A percentile compares a stretch with the other conserved stretches of the same genome.
These are phyloP conservation scores for Wallacemonas rigidus DNA, from an alignment of 208 protist genomes.

Conservation along the genomic window DNA sequence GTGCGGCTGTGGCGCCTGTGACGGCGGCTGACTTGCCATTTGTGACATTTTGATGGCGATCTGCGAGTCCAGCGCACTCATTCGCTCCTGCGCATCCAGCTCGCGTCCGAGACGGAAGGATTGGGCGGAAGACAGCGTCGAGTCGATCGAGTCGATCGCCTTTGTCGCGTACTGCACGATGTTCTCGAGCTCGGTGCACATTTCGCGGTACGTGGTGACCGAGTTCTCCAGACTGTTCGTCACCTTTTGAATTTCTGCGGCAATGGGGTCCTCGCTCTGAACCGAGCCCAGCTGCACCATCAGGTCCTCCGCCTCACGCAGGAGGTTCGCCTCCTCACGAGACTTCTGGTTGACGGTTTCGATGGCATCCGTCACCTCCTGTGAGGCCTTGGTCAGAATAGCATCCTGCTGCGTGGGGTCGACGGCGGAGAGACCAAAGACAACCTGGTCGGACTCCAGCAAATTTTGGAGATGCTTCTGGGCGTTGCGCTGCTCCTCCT, in stretches of 20 bases:
- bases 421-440: conserved; percentile 67
- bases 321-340: conserved; percentile 40
- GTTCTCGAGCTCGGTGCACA: conserved; percentile 56
- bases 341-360: conserved; percentile 53
- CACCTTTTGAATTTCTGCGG: conserved; percentile 73
- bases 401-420: conserved; percentile 51
- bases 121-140: conserved; percentile 46
- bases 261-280: conserved; percentile 75
- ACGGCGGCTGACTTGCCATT: conserved; percentile 45
- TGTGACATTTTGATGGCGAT: conserved; percentile 74
- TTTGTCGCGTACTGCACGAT: conserved; percentile 37
- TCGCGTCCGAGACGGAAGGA: conserved; percentile 65
- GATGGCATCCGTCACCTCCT: conserved; percentile 66
- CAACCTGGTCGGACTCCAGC: conserved; percentile 73
- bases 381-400: conserved; percentile 44
- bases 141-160: conserved; percentile 56
- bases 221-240: conserved; percentile 76
- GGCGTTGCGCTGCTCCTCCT: conserved; percentile 37
- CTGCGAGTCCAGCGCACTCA: conserved; percentile 60
- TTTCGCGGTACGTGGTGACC: conserved; percentile 48
- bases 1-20: conserved; percentile 43
- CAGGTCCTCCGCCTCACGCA: conserved; percentile 44
- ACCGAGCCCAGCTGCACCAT: conserved; percentile 54
- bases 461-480: conserved; percentile 55
- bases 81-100: conserved; percentile 60